Evolutionary conservation across 176 grass and related monocot species (phyloP).

Genomic region (Puya raimondii): DNA sequence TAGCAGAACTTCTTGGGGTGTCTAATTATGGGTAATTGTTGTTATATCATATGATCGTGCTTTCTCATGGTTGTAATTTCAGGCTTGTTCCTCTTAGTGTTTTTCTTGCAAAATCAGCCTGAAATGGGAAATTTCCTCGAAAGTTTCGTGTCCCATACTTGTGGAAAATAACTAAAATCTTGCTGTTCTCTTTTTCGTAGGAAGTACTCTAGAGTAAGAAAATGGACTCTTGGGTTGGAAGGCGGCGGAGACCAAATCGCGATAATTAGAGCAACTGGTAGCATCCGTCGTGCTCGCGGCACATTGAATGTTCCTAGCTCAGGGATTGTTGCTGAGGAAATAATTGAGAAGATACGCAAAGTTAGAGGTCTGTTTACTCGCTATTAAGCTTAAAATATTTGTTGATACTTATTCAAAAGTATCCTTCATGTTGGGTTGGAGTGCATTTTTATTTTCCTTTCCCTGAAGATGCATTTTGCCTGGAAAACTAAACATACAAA

Average conservation of each 20-base stretch:
- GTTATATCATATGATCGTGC: background rate
- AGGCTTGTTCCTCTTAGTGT: background rate
- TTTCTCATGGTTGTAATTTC: background rate
- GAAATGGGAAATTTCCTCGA: background rate
- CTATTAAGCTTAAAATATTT: constrained; percentile 1
- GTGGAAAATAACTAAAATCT: background rate
- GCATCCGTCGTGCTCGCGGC: constrained; percentile 58
- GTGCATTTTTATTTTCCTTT: background rate
- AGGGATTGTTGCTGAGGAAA: constrained; percentile 76
- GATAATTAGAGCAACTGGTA: constrained; percentile 84
- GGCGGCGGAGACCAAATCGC: constrained; percentile 71
- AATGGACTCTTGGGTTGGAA: constrained; percentile 79
- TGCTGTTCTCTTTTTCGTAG: constrained; percentile 35
- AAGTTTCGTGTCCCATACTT: background rate
- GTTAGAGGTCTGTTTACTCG: constrained; percentile 51
- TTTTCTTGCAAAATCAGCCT: background rate
- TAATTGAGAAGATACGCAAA: constrained; percentile 79
- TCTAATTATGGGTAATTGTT: too few relatives aligned
- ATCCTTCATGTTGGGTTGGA: background rate
- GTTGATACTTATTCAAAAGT: background rate
- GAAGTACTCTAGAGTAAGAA: constrained; percentile 84
- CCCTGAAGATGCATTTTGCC: background rate
- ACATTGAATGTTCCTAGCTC: constrained; percentile 57
- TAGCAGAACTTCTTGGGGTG: too few relatives aligned
- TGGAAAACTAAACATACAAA: background rate